Evolutionary conservation across 1,284 basidiomycete genomes (phyloP).

Genomic region (Kwoniella shivajii): DNA sequence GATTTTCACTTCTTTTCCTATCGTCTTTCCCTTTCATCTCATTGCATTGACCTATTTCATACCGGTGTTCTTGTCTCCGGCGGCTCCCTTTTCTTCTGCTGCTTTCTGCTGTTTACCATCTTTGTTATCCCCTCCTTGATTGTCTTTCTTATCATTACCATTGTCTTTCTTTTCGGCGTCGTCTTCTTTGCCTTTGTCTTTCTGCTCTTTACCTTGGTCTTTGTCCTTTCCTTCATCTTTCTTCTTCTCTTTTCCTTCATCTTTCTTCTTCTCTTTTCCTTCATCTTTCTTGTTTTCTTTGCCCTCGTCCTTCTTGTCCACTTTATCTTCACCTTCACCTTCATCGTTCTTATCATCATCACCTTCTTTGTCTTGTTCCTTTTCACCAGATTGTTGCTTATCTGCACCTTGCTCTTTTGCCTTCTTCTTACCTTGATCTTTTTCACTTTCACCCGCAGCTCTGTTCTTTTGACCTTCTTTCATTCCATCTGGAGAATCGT

Average conservation of each 20-base stretch:
- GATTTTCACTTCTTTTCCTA: not conserved
- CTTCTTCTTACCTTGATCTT: slow-evolving; percentile 41
- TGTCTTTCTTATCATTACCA: slow-evolving; percentile 13
- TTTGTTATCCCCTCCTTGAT: slow-evolving; percentile 12
- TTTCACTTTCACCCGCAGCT: slow-evolving; percentile 43
- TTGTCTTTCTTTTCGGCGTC: slow-evolving; percentile 11
- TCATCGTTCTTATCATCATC: slow-evolving; percentile 20
- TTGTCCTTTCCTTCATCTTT: slow-evolving; percentile 14
- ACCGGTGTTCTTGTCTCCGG: slow-evolving; percentile 20
- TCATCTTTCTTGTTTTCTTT: slow-evolving; percentile 2
- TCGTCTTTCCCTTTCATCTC: not conserved
- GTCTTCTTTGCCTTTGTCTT: not conserved
- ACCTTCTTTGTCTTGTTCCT: slow-evolving; percentile 7
- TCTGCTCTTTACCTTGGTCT: slow-evolving; percentile 2
- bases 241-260: slow-evolving; percentile 10
- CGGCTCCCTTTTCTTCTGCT: slow-evolving; percentile 16
- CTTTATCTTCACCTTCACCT: slow-evolving; percentile 2
- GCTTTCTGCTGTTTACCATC: slow-evolving; percentile 10
- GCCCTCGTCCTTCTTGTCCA: not conserved
- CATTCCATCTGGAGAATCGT: slow-evolving; percentile 30
- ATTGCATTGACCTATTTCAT: too few species aligned
- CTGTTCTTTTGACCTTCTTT: slow-evolving; percentile 24
- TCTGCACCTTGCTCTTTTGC: slow-evolving; percentile 23
- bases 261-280: slow-evolving; percentile 33
- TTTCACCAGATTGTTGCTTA: slow-evolving; percentile 36